These are phyloP conservation scores for Athelia sp. DNA, from an alignment of 1,284 basidiomycete genomes.

Conservation along the genomic window DNA sequence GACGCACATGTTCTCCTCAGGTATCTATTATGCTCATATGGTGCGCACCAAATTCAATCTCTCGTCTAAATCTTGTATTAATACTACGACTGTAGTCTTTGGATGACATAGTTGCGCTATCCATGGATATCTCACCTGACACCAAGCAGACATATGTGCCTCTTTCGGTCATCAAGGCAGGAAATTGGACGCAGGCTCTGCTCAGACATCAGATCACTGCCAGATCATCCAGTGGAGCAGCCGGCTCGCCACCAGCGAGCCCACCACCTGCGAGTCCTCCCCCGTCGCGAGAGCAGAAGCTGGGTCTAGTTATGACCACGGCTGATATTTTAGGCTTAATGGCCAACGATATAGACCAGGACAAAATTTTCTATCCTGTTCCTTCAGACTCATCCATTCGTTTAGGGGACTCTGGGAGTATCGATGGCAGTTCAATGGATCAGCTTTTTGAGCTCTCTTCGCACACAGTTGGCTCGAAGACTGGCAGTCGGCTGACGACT, in stretches of 20 bases:
- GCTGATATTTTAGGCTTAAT: constrained; percentile 37
- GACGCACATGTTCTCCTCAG: constrained; percentile 68
- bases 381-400: constrained; percentile 74
- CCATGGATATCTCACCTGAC: constrained; percentile 65
- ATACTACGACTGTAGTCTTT: constrained; percentile 43
- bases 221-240: constrained; percentile 19
- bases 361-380: constrained; percentile 62
- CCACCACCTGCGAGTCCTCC: constrained; percentile 34
- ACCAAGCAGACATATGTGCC: constrained; percentile 71
- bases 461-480: constrained; percentile 20
- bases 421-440: constrained; percentile 49
- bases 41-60: constrained; percentile 35
- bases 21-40: constrained; percentile 90
- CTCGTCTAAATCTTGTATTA: constrained; percentile 7
- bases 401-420: constrained; percentile 67
- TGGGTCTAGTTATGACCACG: constrained; percentile 50
- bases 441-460: constrained; percentile 39
- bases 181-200: constrained; percentile 72
- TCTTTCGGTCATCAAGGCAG: constrained; percentile 61
- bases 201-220: constrained; percentile 54
- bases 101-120: constrained; percentile 73
- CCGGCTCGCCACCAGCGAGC: constrained; percentile 17
- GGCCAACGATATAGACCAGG: constrained; percentile 9
- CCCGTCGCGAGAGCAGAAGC: constrained; percentile 47
- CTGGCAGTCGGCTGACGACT: constrained; percentile 17